Percentiles rank a stretch among this genome's conserved stretches.
phyloP scores from a whole-genome alignment of 2,329 filamentous ascomycete genomes.

The Sarocladiaceae sp. region DNA sequence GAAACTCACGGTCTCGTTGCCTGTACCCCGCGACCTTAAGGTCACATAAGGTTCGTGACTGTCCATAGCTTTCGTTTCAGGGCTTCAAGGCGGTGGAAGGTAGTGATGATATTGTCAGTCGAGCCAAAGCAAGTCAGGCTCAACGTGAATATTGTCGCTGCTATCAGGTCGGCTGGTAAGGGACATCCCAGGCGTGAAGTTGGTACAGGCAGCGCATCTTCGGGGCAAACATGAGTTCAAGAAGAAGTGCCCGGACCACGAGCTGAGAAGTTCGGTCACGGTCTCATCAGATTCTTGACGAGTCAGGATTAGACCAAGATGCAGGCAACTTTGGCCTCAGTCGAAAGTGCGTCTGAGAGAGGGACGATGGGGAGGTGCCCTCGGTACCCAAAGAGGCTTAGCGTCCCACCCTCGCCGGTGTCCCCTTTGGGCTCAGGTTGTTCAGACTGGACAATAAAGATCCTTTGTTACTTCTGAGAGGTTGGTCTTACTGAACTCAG shows the following conservation, averaged over 20 bases:
- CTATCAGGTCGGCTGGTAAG: background rate
- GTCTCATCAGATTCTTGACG: background rate
- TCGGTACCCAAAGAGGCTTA: constrained; percentile 33
- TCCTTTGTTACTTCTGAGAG: background rate
- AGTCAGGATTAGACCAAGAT: background rate
- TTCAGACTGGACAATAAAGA: background rate
- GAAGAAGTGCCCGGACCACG: background rate
- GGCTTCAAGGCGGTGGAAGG: background rate
- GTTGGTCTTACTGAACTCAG: background rate
- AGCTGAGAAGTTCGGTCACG: background rate
- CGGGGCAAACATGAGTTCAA: background rate
- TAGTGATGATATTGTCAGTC: background rate
- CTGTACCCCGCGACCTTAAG: constrained; percentile 45
- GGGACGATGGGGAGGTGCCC: constrained; percentile 1
- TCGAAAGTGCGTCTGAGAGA: background rate
- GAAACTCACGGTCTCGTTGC: constrained; percentile 11
- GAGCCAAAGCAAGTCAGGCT: too few species aligned
- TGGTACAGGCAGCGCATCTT: background rate
- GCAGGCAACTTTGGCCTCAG: background rate
- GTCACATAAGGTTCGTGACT: constrained; percentile 47
- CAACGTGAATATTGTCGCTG: too few species aligned
- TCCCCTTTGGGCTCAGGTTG: constrained; percentile 6
- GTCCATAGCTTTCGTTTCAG: constrained; percentile 29
- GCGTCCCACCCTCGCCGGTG: constrained; percentile 15
- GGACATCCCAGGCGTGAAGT: background rate